Evolutionary conservation across 768 basidiomycete species (phyloP), one percentile per base, ranked within the genome.

Genomic region (Boletus rubroflammeus): DNA sequence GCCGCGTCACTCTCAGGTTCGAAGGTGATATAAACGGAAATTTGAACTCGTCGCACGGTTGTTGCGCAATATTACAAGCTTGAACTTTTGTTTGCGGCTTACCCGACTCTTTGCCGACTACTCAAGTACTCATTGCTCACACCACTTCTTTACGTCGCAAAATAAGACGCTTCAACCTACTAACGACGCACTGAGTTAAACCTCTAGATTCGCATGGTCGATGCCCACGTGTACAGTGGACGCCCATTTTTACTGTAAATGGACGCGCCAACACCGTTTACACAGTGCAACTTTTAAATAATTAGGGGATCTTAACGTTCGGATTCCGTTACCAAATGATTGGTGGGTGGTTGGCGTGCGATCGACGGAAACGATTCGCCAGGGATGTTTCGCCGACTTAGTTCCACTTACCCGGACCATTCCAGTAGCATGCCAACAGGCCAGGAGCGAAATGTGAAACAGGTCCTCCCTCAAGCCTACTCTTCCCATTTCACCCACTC

Each of bases 291-390:
- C 29, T 13, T 50, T 50, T 26, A 25, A 25, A 25, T 25, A 23
- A 19, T 42, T 21, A 25, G 41, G 38, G 19, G 26, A 53, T 53
- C 17, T 25, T 39, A 21, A 42, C 32, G 31, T 32, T 40, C 17
- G 43, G 39, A 44, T 48, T 36, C 43, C 31, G 38, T 55, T 40
- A 55, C 43, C 42, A 48, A 47, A 47, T 36, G 38, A 50, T 59
- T 49, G 48, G 57, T 40, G 47, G 29, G 32, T 42, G n/a, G 21
- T n/a, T 11, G 6, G 48, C 28, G 32, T 43, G 34, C 45, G 19
- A 44, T 34, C 38, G 55, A 48, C 41, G 21, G 36, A 28, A 51
- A 47, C 51, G 51, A 58, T 51, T 46, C 45, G 55, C 60, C 55
- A 62, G 38, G 46, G 47, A 39, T 40, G 43, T n/a, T 35, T 53